Base-by-base conservation (phyloP, 2,329 filamentous ascomycete species). In the Paraphoma chrysanthemicola region DNA sequence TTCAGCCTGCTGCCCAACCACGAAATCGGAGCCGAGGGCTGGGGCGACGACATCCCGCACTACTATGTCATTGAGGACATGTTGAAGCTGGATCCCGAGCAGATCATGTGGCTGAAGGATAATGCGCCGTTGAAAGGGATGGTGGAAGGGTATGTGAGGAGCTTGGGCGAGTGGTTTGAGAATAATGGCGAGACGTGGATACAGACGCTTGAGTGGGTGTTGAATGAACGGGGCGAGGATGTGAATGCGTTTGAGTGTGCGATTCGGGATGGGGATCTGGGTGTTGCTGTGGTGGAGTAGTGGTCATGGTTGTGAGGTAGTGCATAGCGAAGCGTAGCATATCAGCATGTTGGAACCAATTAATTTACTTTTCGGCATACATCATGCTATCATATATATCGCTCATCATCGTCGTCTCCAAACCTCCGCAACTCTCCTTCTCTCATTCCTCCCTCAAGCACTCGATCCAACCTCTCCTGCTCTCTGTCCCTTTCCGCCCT, bases 261-360 rank as follows among this genome's bases (percentile, higher is more conserved):
- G 82, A 53, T 89, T 86, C 71, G 88, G 85, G 69, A 90, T 81
- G 56, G 96, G 79, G 78, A 91, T 86, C 64, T 91, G 86, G 60
- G 97, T 80, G 74, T 97, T 57, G 79, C 75, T 46, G 58, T 78
- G 29, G 48, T 41, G 45, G 44, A 48, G 43, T 47, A 43, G 43
- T 31, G 6, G 31, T 43, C 9, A 30, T 38, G 36, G 9, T 3
- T 14, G 33, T 48, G 23, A 4, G 14, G 23, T 23, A 23, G 5
- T 23, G 23, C 23, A 23, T 23, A 23, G 23, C 23, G 23, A 23
- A 3, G 23, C 23, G 23, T 23, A 23, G 23, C 23, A 23, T 23
- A 23, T 23, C 5, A 23, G 23, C 23, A 23, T 23, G 5, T 23
- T 23, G 23, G 23, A 23, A 23, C 5, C 5, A 23, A 23, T 3